Conservation (phyloP, 1,139 yeast genomes). For the Ogataea hybrid region DNA sequence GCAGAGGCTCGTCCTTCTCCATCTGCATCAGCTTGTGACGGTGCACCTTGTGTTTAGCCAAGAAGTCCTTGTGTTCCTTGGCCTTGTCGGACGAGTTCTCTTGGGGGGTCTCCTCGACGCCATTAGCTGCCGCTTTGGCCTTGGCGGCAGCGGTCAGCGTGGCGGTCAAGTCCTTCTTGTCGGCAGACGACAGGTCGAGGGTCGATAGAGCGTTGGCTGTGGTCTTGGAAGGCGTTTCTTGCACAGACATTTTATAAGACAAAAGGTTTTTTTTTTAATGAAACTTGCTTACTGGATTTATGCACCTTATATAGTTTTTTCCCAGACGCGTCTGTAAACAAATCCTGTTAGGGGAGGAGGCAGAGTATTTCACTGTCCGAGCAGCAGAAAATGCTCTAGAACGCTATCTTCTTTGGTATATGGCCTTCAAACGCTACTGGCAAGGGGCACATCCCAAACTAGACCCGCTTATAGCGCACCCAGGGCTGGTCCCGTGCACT, state of each 20-base stretch:
- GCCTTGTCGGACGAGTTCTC: slow-evolving; percentile 8
- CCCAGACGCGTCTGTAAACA: slow-evolving; percentile 12
- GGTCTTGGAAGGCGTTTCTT: no score
- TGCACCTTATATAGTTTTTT: slow-evolving; percentile 10
- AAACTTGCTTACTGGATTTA: slow-evolving; percentile 1
- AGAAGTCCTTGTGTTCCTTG: slow-evolving; percentile 49
- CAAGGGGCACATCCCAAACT: no score
- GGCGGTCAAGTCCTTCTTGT: slow-evolving; percentile 33
- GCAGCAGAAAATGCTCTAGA: neutral
- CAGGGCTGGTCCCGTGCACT: neutral
- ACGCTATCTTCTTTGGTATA: no score
- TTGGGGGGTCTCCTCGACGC: slow-evolving; percentile 13
- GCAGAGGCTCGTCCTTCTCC: slow-evolving; percentile 88
- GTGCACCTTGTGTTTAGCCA: slow-evolving; percentile 60
- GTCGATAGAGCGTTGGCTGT: slow-evolving; percentile 5
- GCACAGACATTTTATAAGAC: no score
- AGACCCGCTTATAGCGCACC: no score
- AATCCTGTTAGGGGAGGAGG: slow-evolving; percentile 4
- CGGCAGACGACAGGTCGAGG: slow-evolving; percentile 33
- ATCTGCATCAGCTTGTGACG: slow-evolving; percentile 69
- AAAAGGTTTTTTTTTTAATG: neutral
- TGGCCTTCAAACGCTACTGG: no score
- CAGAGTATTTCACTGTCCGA: neutral
- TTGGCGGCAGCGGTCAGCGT: slow-evolving; percentile 30
- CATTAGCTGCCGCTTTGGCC: slow-evolving; percentile 28